phyloP scores from a whole-genome alignment of 2,329 filamentous ascomycete species.

The Botryotinia globosa region DNA sequence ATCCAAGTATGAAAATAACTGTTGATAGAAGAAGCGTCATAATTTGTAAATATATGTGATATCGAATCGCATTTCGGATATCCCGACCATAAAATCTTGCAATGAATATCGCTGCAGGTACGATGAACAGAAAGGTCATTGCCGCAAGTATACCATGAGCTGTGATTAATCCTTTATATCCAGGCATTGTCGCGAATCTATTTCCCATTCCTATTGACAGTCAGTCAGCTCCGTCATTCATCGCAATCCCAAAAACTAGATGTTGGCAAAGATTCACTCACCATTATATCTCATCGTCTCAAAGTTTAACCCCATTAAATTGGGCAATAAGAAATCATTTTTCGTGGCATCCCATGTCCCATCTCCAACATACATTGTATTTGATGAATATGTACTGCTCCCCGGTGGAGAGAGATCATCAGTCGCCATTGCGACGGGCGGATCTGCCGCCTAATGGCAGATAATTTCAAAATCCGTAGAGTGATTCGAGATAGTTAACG shows the following conservation, averaged over 20 bases:
- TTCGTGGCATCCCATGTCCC: conserved; percentile 79
- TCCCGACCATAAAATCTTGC: conserved; percentile 67
- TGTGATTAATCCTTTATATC: conserved; percentile 68
- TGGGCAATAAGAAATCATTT: conserved; percentile 76
- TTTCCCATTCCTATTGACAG: conserved; percentile 66
- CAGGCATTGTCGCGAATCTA: conserved; percentile 64
- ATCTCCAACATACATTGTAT: conserved; percentile 74
- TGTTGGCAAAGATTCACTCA: conserved; percentile 39
- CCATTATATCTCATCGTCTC: conserved; percentile 84
- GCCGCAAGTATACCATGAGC: conserved; percentile 71
- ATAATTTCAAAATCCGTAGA: background rate
- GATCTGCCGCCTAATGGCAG: conserved; percentile 25
- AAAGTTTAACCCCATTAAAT: conserved; percentile 72
- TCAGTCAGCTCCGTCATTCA: conserved; percentile 12
- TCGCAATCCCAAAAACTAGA: conserved; percentile 23
- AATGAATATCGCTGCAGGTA: conserved; percentile 71
- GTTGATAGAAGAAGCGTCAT: conserved; percentile 65
- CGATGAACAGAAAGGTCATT: conserved; percentile 70
- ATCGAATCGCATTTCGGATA: conserved; percentile 59
- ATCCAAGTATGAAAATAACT: conserved; percentile 71
- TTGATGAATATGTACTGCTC: conserved; percentile 68
- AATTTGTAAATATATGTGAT: conserved; percentile 73
- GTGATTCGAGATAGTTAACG: background rate
- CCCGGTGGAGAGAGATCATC: conserved; percentile 54
- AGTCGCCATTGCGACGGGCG: conserved; percentile 36